phyloP scores from a whole-genome alignment of 2,329 filamentous ascomycete genomes.

The Pseudocercospora vitis region DNA sequence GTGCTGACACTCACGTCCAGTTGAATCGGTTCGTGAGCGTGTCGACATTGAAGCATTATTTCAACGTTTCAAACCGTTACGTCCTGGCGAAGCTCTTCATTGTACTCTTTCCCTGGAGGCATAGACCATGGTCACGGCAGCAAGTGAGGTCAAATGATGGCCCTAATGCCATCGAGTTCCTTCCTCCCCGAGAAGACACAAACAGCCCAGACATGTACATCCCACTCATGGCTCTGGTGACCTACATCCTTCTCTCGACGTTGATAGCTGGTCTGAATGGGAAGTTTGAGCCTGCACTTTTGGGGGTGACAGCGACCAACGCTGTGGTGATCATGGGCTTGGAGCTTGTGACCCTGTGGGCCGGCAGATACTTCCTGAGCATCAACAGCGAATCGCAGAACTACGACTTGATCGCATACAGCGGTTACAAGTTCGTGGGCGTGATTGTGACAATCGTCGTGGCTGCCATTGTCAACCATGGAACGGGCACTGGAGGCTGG shows the following conservation, averaged over 20 bases:
- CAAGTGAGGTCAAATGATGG: slow-evolving; percentile 63
- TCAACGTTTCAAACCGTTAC: slow-evolving; percentile 97
- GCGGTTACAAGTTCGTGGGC: slow-evolving; percentile 97
- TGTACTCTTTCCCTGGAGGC: slow-evolving; percentile 95
- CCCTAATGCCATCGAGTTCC: slow-evolving; percentile 62
- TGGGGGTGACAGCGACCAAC: slow-evolving; percentile 83
- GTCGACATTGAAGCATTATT: slow-evolving; percentile 94
- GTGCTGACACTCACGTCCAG: slow-evolving; percentile 43
- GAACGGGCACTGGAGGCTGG: slow-evolving; percentile 82
- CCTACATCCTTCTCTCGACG: slow-evolving; percentile 92
- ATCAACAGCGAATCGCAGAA: slow-evolving; percentile 94
- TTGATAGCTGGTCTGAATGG: slow-evolving; percentile 86
- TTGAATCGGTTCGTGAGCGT: slow-evolving; percentile 86
- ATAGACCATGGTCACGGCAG: slow-evolving; percentile 95
- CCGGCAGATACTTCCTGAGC: slow-evolving; percentile 88
- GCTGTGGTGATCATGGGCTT: slow-evolving; percentile 79
- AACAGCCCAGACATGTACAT: slow-evolving; percentile 98
- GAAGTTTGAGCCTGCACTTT: slow-evolving; percentile 88
- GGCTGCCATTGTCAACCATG: slow-evolving; percentile 73
- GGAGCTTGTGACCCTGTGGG: slow-evolving; percentile 86
- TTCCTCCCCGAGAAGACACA: slow-evolving; percentile 90
- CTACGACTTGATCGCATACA: slow-evolving; percentile 91
- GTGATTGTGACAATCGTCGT: slow-evolving; percentile 85
- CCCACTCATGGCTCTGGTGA: slow-evolving; percentile 94
- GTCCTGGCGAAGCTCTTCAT: slow-evolving; percentile 90